Conservation (phyloP, 2,329 filamentous ascomycete species). For the Colletotrichum acutatum region DNA sequence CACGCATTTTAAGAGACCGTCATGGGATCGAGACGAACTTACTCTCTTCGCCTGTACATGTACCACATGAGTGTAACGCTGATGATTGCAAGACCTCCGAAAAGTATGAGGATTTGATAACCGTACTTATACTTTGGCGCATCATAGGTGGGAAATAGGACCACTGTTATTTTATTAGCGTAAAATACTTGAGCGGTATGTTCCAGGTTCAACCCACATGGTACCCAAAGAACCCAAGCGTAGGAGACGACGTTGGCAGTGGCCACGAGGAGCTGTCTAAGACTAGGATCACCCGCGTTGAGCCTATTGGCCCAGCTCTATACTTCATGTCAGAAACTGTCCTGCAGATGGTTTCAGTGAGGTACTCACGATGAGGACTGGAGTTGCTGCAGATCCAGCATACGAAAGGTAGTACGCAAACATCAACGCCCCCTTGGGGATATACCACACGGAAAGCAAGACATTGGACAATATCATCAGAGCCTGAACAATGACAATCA, state of each 20-base stretch:
- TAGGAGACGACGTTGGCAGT: conserved; percentile 23
- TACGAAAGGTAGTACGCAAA: conserved; percentile 40
- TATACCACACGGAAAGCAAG: conserved; percentile 38
- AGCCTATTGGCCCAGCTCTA: conserved; percentile 24
- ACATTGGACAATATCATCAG: conserved; percentile 38
- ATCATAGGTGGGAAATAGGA: conserved; percentile 47
- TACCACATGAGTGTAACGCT: conserved; percentile 24
- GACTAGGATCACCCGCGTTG: conserved; percentile 16
- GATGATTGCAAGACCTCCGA: conserved; percentile 42
- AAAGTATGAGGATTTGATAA: conserved; percentile 47
- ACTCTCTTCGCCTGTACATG: conserved; percentile 25
- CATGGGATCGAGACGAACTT: background rate
- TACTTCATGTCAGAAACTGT: background rate
- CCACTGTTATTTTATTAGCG: conserved; percentile 33
- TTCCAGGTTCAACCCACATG: background rate
- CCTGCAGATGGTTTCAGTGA: accelerated
- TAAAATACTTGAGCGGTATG: background rate
- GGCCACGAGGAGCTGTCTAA: conserved; percentile 12
- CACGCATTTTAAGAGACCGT: accelerated
- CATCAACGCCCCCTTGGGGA: conserved; percentile 36
- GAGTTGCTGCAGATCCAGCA: conserved; percentile 36
- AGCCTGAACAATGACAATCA: conserved; percentile 32
- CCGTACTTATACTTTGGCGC: conserved; percentile 48
- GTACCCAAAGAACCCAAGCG: conserved; percentile 27
- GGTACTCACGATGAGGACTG: conserved; percentile 39